These are phyloP conservation scores for Catharanthus roseus DNA, from an alignment of 257 asterid genomes.

Conservation along the genomic window DNA sequence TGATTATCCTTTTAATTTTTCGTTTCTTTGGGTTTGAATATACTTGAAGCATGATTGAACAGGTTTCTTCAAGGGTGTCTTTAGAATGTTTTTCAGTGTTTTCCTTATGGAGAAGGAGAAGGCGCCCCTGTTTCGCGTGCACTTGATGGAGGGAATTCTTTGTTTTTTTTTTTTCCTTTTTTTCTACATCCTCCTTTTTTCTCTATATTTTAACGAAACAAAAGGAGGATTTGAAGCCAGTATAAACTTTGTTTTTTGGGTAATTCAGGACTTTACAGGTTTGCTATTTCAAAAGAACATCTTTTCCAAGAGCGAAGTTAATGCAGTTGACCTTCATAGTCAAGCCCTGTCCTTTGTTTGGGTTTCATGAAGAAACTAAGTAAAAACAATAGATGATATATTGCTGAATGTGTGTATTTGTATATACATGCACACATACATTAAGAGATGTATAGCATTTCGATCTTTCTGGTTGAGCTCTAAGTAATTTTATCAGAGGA, in stretches of 20 bases:
- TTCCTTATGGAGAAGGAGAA: too few relatives aligned
- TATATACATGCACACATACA: neutral
- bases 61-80: neutral
- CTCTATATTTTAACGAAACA: neutral
- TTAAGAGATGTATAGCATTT: neutral
- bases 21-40: constrained; percentile 12
- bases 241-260: neutral
- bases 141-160: neutral
- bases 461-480: neutral
- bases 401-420: neutral
- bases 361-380: neutral
- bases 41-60: neutral
- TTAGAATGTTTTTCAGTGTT: too few relatives aligned
- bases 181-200: neutral
- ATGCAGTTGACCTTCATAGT: neutral
- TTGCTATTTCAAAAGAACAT: neutral
- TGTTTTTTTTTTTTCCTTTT: neutral
- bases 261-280: neutral
- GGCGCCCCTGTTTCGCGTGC: neutral
- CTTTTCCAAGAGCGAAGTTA: neutral
- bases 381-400: neutral
- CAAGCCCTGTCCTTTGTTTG: neutral
- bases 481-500: neutral
- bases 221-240: neutral
- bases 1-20: constrained; percentile 21